Percentiles rank a stretch among this genome's conserved stretches.
These are phyloP conservation scores for Puccinia brachypodii DNA, from an alignment of 1,284 basidiomycete species.

Conservation along the genomic window DNA sequence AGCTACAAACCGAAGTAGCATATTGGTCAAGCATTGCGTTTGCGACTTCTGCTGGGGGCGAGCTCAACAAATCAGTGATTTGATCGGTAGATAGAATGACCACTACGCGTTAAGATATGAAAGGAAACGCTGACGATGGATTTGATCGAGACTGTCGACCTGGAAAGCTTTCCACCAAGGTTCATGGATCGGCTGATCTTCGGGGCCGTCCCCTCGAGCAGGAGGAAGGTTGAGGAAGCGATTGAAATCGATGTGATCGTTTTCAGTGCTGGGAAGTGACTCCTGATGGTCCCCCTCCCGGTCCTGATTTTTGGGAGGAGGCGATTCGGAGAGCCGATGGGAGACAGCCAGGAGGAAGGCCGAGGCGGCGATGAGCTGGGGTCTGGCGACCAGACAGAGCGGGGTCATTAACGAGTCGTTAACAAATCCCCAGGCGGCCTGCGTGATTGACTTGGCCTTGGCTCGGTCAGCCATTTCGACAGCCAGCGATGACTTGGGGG, in stretches of 20 bases:
- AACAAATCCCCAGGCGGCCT: constrained; percentile 45
- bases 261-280: not conserved
- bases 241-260: not conserved
- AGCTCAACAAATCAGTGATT: not conserved
- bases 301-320: not conserved
- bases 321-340: constrained; percentile 33
- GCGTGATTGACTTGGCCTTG: constrained; percentile 43
- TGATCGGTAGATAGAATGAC: not conserved
- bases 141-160: constrained; percentile 15
- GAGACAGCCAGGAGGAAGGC: constrained; percentile 35
- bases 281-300: not conserved
- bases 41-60: constrained; percentile 9
- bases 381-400: constrained; percentile 26
- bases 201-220: not conserved
- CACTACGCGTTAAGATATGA: not conserved
- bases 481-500: not conserved
- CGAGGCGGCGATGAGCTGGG: constrained; percentile 40
- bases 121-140: constrained; percentile 21
- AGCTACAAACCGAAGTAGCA: not conserved
- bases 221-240: not conserved
- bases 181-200: not conserved
- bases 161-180: constrained; percentile 43
- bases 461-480: constrained; percentile 24
- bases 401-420: constrained; percentile 45
- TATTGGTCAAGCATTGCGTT: constrained; percentile 42